These are phyloP conservation scores for Arthrobotrys sphaeroides DNA, from an alignment of 2,329 filamentous ascomycete species.

Conservation along the genomic window DNA sequence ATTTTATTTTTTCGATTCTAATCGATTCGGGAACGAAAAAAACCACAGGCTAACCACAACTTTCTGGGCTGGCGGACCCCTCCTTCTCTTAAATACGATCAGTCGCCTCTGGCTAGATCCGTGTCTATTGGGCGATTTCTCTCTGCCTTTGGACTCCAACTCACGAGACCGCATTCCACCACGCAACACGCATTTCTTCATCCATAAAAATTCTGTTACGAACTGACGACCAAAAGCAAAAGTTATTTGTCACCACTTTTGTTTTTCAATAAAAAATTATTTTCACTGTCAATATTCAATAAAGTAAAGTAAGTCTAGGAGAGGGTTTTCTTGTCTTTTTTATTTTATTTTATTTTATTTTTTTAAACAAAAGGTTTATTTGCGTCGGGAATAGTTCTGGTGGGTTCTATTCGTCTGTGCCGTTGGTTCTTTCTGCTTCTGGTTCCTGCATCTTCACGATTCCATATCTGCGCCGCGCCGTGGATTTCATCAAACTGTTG, in stretches of 20 bases:
- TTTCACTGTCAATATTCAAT: slow-evolving; percentile 4
- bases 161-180: slow-evolving; percentile 50
- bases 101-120: slow-evolving; percentile 42
- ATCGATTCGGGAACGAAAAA: neutral
- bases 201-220: slow-evolving; percentile 16
- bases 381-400: no score
- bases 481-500: slow-evolving; percentile 53
- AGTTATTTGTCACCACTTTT: slow-evolving; percentile 32
- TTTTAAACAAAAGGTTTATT: no score
- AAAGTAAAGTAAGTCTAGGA: neutral
- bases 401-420: slow-evolving; percentile 52
- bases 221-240: slow-evolving; percentile 30
- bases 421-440: slow-evolving; percentile 28
- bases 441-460: slow-evolving; percentile 37
- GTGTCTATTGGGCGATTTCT: slow-evolving; percentile 52
- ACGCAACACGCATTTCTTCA: slow-evolving; percentile 37
- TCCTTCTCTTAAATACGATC: slow-evolving; percentile 51
- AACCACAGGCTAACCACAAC: slow-evolving; percentile 6
- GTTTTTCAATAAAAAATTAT: slow-evolving; percentile 10
- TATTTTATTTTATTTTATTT: slow-evolving; percentile 33
- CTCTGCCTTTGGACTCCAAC: slow-evolving; percentile 28
- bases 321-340: slow-evolving; percentile 41
- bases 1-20: neutral
- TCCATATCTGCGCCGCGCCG: slow-evolving; percentile 14
- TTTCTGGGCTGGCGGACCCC: slow-evolving; percentile 14